Evolutionary conservation across 1,284 basidiomycete genomes (phyloP), one percentile per base, ranked within the genome.

Genomic region (Neonothopanus nambi): DNA sequence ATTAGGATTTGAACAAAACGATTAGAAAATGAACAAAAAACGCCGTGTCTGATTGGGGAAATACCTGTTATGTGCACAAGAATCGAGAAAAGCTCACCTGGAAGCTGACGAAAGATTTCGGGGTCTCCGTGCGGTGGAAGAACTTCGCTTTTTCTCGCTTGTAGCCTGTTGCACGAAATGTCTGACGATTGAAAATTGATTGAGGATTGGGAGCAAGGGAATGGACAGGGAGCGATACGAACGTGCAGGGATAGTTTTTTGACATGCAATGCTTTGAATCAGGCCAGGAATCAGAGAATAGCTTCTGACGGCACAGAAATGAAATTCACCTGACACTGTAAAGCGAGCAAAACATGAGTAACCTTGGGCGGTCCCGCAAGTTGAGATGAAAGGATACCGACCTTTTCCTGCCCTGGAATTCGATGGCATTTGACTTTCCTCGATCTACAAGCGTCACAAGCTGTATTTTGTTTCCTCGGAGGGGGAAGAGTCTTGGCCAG

Each of bases 161-260:
- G 89, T 91, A 21, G 86, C 87, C 68, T 90, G 88, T 65, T 91
- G 89, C 33, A 91, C 85, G 64, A 73, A 83, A 64, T 91, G 86
- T 57, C 89, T 90, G 64, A 33, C 13, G 30, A 33, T 33, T 13
- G 30, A 5, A 28, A 23, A 51, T 37, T 38, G 50, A 54, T 65
- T 60, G 58, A 62, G 57, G 57, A 55, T 53, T 60, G 53, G 52
- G 45, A 52, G 51, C 56, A 48, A 51, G 42, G 37, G 51, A 37
- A 37, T 37, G 23, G 50, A 58, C 52, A 49, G 50, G 42, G 42
- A 47, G 61, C 59, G 56, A 61, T 46, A 79, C 81, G 57, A 64
- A 91, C 86, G 89, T 91, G 88, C 89, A 91, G 48, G 88, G 83
- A 64, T 87, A 89, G 63, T 88, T 89, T 73, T 91, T 92, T 56